Evolutionary conservation across 768 basidiomycete species (phyloP), one percentile per base, ranked within the genome.

Genomic region (Dictyophora rubrovolvata): DNA sequence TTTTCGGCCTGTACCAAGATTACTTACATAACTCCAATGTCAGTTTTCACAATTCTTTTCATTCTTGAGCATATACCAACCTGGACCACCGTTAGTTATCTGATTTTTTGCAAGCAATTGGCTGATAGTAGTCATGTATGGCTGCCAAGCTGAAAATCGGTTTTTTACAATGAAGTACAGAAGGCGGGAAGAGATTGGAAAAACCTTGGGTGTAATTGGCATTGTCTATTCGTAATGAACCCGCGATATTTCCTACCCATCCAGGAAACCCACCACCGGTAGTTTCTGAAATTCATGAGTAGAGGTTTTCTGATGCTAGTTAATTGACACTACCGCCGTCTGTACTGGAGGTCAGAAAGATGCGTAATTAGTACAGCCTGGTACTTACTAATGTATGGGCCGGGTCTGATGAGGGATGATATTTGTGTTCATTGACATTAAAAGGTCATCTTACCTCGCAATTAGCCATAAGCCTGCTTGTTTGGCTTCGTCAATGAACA

Each of bases 251-350:
- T 8, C 77, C 79, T 35, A 79, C 77, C 81, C 80, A 82, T 5
- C 81, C 81, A 12, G 82, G 81, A 62, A 82, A 79, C 5, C 81
- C 79, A 16, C 79, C 79, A 7, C 79, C 79, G 4, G 79, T 79
- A 4, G 79, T 79, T 66, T 80, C 79, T 48, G 47, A 52, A 21
- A 33, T 9, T 28, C 53, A 16, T n/a, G n/a, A 28, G 16, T 17
- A 56, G 51, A 46, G 37, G n/a, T 17, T 28, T 20, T 21, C 10
- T 49, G 42, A 52, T 17, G 11, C 11, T 20, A 34, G 17, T 16
- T 20, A 21, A n/a, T 16, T 5, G 7, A 59, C 49, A 21, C 28
- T 48, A 52, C 56, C 48, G 7, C 65, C 78, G 63, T 79, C 77
- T 75, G 48, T 2, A 23, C 4, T 7, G 14, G 18, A 54, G 10